Base-by-base conservation (phyloP, 768 basidiomycete genomes). In the Macrolepiota dolichaula region DNA sequence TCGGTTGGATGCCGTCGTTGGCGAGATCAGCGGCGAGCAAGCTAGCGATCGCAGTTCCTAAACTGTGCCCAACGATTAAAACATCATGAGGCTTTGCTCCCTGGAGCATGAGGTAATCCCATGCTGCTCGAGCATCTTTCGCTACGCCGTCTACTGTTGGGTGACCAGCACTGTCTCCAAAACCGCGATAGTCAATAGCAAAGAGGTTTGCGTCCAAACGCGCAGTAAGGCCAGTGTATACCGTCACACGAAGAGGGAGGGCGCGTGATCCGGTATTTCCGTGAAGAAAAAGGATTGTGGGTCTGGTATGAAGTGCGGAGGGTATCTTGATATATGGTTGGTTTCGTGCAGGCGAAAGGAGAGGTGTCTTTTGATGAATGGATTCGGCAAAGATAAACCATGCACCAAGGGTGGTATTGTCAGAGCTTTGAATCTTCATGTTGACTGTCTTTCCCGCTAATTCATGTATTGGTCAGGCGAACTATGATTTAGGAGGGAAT, bases 101-200 rank as follows among this genome's bases (percentile, higher is more conserved):
- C 27, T 78, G 75, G 9, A 71, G 70, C 6, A 81, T 72, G 4
- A 90, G 74, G 76, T 82, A 92, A 65, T 87, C 79, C 83, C 85
- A 92, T 0, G 80, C 86, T 0, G 86, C 76, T 17, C 79, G 71
- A 0, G 88, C 88, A 65, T 93, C 86, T 51, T 66, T 67, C 13
- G 78, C 67, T 3, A 92, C 78, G 0, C 91, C 91, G 1, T 71
- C 66, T 54, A 89, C 83, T 4, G 79, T 80, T 1, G 91, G 91
- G 0, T 74, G 69, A 1, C 88, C 87, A 3, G 81, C 78, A 19
- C 87, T 89, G 69, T 92, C 89, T 3, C 76, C 91, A 64, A 86
- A 93, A 0, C 90, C 90, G 52, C 90, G 79, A 69, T 93, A 93
- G 71, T 93, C 91, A 22, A 87, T 76, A 0, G 81, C 82, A 24